Evolutionary conservation across 2,329 filamentous ascomycete genomes (phyloP).

Genomic region (Helotiales sp.): DNA sequence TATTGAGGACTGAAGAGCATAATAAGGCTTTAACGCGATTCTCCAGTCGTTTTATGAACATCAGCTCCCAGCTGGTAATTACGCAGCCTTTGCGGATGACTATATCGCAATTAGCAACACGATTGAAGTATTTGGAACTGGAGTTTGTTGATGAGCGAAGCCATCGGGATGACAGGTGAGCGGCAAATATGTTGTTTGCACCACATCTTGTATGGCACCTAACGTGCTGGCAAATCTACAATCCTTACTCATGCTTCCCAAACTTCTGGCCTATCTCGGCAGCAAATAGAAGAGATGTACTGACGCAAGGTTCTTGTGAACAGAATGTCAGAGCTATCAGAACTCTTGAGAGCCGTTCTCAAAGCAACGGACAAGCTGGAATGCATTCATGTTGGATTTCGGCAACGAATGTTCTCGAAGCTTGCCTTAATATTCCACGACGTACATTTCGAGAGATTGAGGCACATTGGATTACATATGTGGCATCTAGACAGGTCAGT

Average conservation of each 20-base stretch:
- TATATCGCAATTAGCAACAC: conserved; percentile 51
- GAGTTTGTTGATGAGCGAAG: conserved; percentile 53
- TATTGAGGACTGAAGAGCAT: conserved; percentile 54
- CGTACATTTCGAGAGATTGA: conserved; percentile 59
- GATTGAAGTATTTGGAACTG: conserved; percentile 62
- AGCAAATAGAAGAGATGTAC: no score
- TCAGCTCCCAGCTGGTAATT: conserved; percentile 55
- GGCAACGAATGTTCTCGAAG: conserved; percentile 53
- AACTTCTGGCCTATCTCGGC: no score
- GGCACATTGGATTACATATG: conserved; percentile 64
- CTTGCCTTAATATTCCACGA: conserved; percentile 64
- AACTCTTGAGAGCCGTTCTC: conserved; percentile 58
- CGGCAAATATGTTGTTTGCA: no score
- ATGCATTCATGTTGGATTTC: conserved; percentile 65
- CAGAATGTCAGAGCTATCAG: conserved; percentile 58
- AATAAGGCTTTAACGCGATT: conserved; percentile 39
- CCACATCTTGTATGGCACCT: no score
- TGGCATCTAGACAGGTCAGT: conserved; percentile 62
- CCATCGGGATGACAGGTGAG: conserved; percentile 55
- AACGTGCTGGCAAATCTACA: no score
- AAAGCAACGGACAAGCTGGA: conserved; percentile 58
- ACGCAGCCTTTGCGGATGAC: conserved; percentile 46
- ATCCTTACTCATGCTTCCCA: no score
- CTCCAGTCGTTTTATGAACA: conserved; percentile 59
- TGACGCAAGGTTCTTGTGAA: no score